These are phyloP conservation scores for Suillus variegatus DNA, from an alignment of 768 basidiomycete genomes.

Conservation along the genomic window DNA sequence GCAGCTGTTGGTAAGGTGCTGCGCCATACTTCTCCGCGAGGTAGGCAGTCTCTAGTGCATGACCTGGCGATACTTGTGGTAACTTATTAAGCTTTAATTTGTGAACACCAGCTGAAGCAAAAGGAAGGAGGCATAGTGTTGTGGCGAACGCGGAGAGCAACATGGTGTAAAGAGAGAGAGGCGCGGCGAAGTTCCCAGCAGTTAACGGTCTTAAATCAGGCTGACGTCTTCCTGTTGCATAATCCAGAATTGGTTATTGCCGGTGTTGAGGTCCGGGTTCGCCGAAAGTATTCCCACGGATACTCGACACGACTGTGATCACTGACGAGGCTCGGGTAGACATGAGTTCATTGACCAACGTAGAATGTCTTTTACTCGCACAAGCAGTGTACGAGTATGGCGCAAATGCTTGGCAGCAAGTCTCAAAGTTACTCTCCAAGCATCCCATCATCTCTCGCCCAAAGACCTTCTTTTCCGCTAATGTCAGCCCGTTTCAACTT, in stretches of 20 bases:
- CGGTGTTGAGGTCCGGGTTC: constrained; percentile 10
- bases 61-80: constrained; percentile 58
- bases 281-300: constrained; percentile 32
- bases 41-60: constrained; percentile 74
- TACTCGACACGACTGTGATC: constrained; percentile 11
- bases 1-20: constrained; percentile 48
- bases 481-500: constrained; percentile 44
- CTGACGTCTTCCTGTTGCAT: constrained; percentile 9
- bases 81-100: constrained; percentile 91
- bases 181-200: constrained; percentile 10
- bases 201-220: constrained; percentile 26
- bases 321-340: not conserved
- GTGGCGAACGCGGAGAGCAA: constrained; percentile 43
- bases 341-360: constrained; percentile 28
- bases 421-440: constrained; percentile 64
- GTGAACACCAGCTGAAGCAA: constrained; percentile 61
- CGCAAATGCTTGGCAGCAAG: constrained; percentile 62
- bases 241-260: constrained; percentile 15
- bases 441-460: constrained; percentile 72
- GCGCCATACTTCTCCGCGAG: constrained; percentile 93
- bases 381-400: constrained; percentile 89
- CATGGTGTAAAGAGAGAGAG: constrained; percentile 38
- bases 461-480: constrained; percentile 65
- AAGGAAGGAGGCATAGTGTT: constrained; percentile 43
- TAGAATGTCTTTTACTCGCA: constrained; percentile 80